Evolutionary conservation across 495 filamentous ascomycete species (phyloP).

Genomic region (Aspergillus nanangensis): DNA sequence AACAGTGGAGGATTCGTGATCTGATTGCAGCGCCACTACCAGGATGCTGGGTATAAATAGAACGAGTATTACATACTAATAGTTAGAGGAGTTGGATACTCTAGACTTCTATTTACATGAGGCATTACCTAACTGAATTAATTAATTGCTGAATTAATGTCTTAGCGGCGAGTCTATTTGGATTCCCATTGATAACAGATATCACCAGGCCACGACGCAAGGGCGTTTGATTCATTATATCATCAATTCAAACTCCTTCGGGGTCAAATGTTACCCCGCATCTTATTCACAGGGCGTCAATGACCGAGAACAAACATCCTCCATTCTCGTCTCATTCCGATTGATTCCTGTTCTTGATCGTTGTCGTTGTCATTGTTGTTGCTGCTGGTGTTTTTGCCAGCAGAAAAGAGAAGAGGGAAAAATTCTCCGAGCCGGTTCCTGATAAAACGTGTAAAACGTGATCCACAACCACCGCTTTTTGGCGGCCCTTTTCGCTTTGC

Average conservation of each 20-base stretch:
- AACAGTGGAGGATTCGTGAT: no score
- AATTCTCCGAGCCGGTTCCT: conserved; percentile 16
- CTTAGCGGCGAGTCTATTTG: conserved; percentile 9
- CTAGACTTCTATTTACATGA: no score
- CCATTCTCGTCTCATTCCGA: background rate
- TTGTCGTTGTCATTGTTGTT: background rate
- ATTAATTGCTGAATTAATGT: no score
- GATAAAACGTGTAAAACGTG: conserved; percentile 21
- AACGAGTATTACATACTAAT: no score
- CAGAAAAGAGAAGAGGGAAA: background rate
- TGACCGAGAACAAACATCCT: background rate
- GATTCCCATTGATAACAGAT: conserved; percentile 17
- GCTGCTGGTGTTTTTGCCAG: background rate
- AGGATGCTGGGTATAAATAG: no score
- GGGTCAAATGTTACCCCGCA: conserved; percentile 13
- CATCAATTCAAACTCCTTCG: background rate
- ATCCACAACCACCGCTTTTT: conserved; percentile 32
- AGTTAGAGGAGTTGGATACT: no score
- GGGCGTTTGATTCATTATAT: conserved; percentile 4
- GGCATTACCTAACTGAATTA: no score
- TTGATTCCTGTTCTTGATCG: background rate
- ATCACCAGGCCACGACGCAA: conserved; percentile 6
- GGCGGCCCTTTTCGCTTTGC: conserved; percentile 42
- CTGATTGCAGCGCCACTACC: no score
- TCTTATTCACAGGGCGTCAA: background rate